Evolutionary conservation across 75 land plant species (phyloP).

Genomic region (Pinus taeda): DNA sequence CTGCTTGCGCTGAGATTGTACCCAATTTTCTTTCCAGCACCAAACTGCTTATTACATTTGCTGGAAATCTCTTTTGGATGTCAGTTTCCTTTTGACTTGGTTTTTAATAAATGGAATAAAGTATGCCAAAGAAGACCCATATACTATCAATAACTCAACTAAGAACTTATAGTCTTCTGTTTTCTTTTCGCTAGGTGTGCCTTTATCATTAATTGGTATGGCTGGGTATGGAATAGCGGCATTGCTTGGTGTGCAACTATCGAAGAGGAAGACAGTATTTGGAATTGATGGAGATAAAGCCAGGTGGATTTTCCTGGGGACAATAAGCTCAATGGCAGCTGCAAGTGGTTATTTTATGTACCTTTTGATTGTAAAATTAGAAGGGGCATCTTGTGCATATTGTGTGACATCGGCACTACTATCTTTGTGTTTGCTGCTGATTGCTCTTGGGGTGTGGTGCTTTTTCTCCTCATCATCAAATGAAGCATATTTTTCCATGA

Average conservation of each 20-base stretch:
- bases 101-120: neutral
- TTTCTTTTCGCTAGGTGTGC: slow-evolving; percentile 65
- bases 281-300: slow-evolving; percentile 35
- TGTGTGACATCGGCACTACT: slow-evolving; percentile 77
- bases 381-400: slow-evolving; percentile 78
- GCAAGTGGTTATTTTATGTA: slow-evolving; percentile 92
- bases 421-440: slow-evolving; percentile 77
- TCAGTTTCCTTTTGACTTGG: no score
- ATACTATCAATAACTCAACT: neutral
- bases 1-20: no score
- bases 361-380: slow-evolving; percentile 65
- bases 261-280: slow-evolving; percentile 22
- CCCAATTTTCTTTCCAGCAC: no score
- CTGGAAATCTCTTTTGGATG: no score
- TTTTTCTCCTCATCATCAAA: neutral
- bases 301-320: slow-evolving; percentile 59
- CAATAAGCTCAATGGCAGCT: slow-evolving; percentile 76
- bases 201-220: slow-evolving; percentile 78
- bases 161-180: slow-evolving; percentile 1
- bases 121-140: neutral
- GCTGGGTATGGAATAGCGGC: slow-evolving; percentile 77
- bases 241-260: slow-evolving; percentile 53
- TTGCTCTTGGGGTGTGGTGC: slow-evolving; percentile 61
- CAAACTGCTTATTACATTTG: no score
- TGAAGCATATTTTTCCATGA: slow-evolving; percentile 7